These are phyloP conservation scores for Aspergillus carbonarius DNA, from an alignment of 2,329 filamentous ascomycete genomes.

Conservation along the genomic window DNA sequence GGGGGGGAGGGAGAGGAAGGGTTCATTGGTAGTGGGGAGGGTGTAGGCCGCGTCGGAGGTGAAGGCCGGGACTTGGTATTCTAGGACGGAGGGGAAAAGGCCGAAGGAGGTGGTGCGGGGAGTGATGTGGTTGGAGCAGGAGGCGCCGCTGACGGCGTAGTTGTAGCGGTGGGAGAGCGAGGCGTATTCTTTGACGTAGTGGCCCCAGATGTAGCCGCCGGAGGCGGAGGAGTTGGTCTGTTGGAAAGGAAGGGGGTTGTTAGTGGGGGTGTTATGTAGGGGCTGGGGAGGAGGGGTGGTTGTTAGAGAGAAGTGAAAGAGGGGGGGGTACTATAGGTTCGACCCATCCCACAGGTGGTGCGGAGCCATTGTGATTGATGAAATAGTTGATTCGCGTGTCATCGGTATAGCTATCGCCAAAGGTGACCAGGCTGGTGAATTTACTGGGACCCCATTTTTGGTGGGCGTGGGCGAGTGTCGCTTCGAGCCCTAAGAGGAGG, in stretches of 20 bases:
- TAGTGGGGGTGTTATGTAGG: not conserved
- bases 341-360: conserved; percentile 61
- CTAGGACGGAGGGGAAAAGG: conserved; percentile 61
- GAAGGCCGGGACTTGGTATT: conserved; percentile 57
- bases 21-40: conserved; percentile 8
- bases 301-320: not conserved
- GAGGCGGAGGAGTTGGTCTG: conserved; percentile 55
- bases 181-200: conserved; percentile 62
- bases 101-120: conserved; percentile 53
- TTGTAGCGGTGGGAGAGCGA: conserved; percentile 55
- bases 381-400: conserved; percentile 68
- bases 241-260: no score
- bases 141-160: conserved; percentile 71
- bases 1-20: conserved; percentile 45
- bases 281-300: conserved; percentile 2
- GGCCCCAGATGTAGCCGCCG: conserved; percentile 68
- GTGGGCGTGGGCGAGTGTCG: conserved; percentile 3
- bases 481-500: not conserved
- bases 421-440: conserved; percentile 57
- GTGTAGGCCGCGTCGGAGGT: conserved; percentile 29
- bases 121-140: conserved; percentile 69
- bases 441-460: conserved; percentile 23
- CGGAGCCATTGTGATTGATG: conserved; percentile 22
- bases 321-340: conserved; percentile 45
- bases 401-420: conserved; percentile 77